These are phyloP conservation scores for Agrocybe praecox DNA, from an alignment of 768 basidiomycete species.

Conservation along the genomic window DNA sequence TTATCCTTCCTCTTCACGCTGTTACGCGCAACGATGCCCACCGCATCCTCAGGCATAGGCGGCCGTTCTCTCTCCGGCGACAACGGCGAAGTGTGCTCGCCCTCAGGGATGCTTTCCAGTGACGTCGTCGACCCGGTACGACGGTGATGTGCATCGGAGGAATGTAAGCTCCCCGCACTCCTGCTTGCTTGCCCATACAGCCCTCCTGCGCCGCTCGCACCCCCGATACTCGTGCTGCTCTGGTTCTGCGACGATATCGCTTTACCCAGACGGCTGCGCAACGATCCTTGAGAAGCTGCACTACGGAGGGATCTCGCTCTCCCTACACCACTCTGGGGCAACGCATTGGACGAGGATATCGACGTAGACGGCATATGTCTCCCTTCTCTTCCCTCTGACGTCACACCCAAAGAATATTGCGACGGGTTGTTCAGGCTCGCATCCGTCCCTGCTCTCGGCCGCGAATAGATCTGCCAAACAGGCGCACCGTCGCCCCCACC, in stretches of 20 bases:
- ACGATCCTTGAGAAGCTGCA: constrained; percentile 3
- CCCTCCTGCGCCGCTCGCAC: neutral
- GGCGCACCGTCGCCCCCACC: neutral
- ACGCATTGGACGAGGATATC: neutral
- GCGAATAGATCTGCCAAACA: constrained; percentile 14
- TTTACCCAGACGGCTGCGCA: neutral
- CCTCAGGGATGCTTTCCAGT: constrained; percentile 27
- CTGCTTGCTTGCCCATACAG: neutral
- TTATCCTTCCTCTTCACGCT: neutral
- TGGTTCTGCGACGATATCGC: neutral
- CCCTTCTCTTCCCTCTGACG: neutral
- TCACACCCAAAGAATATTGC: neutral
- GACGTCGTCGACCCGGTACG: constrained; percentile 20
- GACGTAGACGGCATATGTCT: neutral
- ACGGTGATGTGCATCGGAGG: constrained; percentile 6
- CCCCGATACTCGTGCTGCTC: constrained; percentile 2
- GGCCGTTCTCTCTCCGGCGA: neutral
- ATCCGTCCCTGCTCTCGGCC: constrained; percentile 13
- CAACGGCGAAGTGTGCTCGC: neutral
- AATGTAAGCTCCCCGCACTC: constrained; percentile 17
- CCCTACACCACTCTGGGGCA: neutral
- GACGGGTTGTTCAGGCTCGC: neutral
- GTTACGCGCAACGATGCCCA: neutral
- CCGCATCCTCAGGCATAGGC: constrained; percentile 1
- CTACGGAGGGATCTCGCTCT: constrained; percentile 7